These are phyloP conservation scores for Populus simonii DNA, from an alignment of 345 rosid species.

Conservation along the genomic window DNA sequence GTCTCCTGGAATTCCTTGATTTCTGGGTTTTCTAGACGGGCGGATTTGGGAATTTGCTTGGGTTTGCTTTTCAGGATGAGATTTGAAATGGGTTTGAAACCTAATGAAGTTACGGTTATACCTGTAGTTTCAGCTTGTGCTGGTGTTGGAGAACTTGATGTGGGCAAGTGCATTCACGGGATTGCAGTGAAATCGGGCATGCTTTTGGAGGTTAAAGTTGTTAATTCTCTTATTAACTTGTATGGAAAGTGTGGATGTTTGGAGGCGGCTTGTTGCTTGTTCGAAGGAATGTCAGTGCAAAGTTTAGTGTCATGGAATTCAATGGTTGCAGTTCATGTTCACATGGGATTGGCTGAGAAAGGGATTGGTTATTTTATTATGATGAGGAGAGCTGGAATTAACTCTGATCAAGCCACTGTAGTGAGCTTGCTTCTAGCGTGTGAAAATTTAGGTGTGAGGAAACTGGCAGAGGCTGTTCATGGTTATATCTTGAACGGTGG, in stretches of 20 bases:
- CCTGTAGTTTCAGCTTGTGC: slow-evolving; percentile 58
- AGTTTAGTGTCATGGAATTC: slow-evolving; percentile 70
- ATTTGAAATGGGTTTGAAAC: slow-evolving; percentile 34
- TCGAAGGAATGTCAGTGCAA: slow-evolving; percentile 38
- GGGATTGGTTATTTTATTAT: slow-evolving; percentile 38
- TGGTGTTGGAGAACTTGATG: slow-evolving; percentile 29
- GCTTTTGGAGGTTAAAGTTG: slow-evolving; percentile 47
- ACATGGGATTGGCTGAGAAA: slow-evolving; percentile 34
- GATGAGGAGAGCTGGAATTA: slow-evolving; percentile 45
- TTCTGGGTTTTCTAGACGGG: slow-evolving; percentile 43
- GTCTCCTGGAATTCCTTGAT: slow-evolving; percentile 70
- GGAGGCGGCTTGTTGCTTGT: slow-evolving; percentile 39
- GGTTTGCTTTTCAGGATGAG: slow-evolving; percentile 38
- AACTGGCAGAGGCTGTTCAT: slow-evolving; percentile 50
- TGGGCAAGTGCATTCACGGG: slow-evolving; percentile 56
- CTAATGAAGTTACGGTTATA: slow-evolving; percentile 50
- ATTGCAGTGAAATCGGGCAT: slow-evolving; percentile 45
- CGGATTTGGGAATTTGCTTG: slow-evolving; percentile 37
- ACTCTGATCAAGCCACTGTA: slow-evolving; percentile 55
- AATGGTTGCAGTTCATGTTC: slow-evolving; percentile 41
- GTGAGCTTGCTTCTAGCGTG: slow-evolving; percentile 49
- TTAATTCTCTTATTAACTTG: slow-evolving; percentile 49
- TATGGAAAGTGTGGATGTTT: slow-evolving; percentile 55
- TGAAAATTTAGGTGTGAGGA: slow-evolving; percentile 45
- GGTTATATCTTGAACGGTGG: slow-evolving; percentile 38